Evolutionary conservation across 805 yeast genomes (phyloP), one percentile per base, ranked within the genome.

Genomic region (Candida argentea): DNA sequence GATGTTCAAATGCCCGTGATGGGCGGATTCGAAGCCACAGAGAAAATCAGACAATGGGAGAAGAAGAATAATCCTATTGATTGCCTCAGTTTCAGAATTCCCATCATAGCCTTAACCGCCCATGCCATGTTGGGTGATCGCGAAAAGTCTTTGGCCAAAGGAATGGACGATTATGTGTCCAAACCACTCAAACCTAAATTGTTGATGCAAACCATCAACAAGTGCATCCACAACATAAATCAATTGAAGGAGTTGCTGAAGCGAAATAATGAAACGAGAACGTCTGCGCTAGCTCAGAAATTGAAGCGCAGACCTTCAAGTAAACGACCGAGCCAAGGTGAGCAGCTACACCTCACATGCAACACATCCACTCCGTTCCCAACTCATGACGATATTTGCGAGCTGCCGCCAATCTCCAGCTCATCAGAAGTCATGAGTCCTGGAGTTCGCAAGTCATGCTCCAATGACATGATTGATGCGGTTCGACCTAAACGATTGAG

Each of bases 1-100:
- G 94, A 84, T 57, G 94, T 84, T 25, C 95, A 84, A 52, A 84
- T 84, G 95, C 94, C 94, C 6, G 83, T 82, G 10, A 85, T 84
- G 91, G 94, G 94, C 16, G 95, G 95, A 0, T 84, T 84, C 50
- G 95, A 84, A 46, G 94, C 94, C 3, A 83, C 94, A 1, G 83
- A 78, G 26, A 73, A 75, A 52, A 84, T 84, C 30, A 64, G 95
- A 41, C 85, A 80, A 46, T 83, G 93, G 93, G 95, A 84, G 54
- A 73, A 70, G 59, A 79, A 77, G 52, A 67, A 75, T 13, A 76
- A 77, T 37, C 85, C 87, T 24, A 71, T 73, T 14, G 78, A 74
- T 47, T 69, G 77, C 6, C 67, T 76, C 28, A 67, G 81, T 18
- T 74, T 78, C 35, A 67, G 93, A 33, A 79, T 89, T 1, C 94